phyloP scores from a whole-genome alignment of 2,329 filamentous ascomycete species.

The Aureobasidium vineae region DNA sequence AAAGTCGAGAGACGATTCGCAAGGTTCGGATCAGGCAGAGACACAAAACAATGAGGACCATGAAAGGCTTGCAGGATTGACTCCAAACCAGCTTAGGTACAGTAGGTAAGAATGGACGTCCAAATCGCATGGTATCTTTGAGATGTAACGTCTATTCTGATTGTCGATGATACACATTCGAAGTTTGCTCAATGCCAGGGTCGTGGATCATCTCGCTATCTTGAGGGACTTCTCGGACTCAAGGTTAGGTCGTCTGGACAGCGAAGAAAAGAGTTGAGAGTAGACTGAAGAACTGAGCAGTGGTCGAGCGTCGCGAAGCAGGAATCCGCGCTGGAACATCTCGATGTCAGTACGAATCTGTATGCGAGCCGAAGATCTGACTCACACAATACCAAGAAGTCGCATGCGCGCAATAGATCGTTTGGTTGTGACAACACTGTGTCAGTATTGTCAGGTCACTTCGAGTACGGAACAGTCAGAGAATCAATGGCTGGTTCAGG shows the following conservation, averaged over 20 bases:
- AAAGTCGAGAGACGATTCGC: background rate
- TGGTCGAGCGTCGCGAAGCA: background rate
- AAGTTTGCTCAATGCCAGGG: no score
- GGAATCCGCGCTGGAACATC: no score
- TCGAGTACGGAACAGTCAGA: background rate
- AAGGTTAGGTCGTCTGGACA: background rate
- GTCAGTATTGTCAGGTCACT: background rate
- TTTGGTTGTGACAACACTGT: background rate
- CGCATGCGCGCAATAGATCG: background rate
- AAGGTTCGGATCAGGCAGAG: background rate
- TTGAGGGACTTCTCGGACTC: background rate
- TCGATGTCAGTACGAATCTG: no score
- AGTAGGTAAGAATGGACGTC: background rate
- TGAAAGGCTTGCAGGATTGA: background rate
- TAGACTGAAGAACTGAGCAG: background rate
- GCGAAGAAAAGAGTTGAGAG: background rate
- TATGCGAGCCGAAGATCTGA: background rate
- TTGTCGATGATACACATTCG: background rate
- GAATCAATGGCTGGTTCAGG: slow-evolving; percentile 35
- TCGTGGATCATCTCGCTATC: background rate
- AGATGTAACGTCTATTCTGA: background rate
- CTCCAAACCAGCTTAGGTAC: background rate
- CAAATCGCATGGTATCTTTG: background rate
- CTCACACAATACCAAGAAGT: background rate
- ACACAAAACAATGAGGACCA: no score